Evolutionary conservation across 176 grass and related monocot genomes (phyloP).

Genomic region (Phyllostachys edulis): DNA sequence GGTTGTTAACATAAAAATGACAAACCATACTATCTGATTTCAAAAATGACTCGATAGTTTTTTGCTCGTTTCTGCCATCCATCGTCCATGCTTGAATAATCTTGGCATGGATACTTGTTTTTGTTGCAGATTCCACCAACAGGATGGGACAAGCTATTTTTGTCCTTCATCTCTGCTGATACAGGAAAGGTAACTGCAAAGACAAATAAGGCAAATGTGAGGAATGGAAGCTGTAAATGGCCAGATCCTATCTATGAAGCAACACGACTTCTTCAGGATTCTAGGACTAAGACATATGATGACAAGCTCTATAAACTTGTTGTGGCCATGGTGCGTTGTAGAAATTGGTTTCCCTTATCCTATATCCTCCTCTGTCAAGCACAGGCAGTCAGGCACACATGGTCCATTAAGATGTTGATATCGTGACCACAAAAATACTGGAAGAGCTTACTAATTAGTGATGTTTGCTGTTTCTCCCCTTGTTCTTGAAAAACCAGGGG

Average conservation of each 20-base stretch:
- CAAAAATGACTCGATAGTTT: neutral
- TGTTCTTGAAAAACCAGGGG: conserved; percentile 63
- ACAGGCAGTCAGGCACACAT: neutral
- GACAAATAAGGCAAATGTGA: conserved; percentile 96
- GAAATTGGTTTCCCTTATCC: conserved; percentile 16
- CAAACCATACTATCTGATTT: neutral
- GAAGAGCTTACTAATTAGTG: conserved; percentile 30
- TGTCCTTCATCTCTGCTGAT: conserved; percentile 90
- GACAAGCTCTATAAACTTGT: conserved; percentile 95
- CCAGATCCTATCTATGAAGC: conserved; percentile 98
- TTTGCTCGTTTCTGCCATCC: neutral
- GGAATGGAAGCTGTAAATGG: conserved; percentile 95
- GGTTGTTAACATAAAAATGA: conserved; percentile 7
- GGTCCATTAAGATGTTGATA: neutral
- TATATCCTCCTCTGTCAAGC: neutral
- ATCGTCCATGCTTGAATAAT: neutral
- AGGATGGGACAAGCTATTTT: conserved; percentile 98
- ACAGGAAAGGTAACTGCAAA: conserved; percentile 81
- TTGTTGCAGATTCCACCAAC: conserved; percentile 79
- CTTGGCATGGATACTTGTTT: conserved; percentile 17
- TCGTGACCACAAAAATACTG: conserved; percentile 16
- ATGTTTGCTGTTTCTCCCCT: conserved; percentile 27
- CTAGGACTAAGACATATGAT: conserved; percentile 83
- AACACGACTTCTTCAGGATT: conserved; percentile 89
- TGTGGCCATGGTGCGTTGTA: conserved; percentile 77